phyloP scores from a whole-genome alignment of 768 basidiomycete species.

The Boletus tylopilopsis region DNA sequence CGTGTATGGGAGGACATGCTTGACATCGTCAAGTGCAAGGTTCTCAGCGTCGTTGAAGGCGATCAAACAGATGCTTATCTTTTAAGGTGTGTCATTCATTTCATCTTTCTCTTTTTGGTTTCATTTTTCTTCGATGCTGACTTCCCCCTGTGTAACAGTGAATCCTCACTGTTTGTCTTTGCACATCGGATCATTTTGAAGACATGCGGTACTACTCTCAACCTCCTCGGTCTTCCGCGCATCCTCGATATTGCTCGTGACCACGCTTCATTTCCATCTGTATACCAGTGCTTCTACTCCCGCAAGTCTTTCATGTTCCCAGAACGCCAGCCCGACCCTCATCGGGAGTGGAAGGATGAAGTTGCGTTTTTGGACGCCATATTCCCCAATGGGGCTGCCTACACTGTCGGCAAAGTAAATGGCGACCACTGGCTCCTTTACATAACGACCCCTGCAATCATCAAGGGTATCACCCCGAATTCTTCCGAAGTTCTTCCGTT shows the following conservation, averaged over 20 bases:
- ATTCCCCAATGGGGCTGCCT: constrained; percentile 86
- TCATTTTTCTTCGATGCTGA: constrained; percentile 12
- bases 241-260: constrained; percentile 89
- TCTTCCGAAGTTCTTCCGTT: constrained; percentile 14
- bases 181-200: constrained; percentile 96
- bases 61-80: constrained; percentile 94
- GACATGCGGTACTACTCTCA: constrained; percentile 98
- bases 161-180: constrained; percentile 94
- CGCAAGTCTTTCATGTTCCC: constrained; percentile 99
- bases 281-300: constrained; percentile 95
- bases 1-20: constrained; percentile 96
- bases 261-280: constrained; percentile 60
- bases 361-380: constrained; percentile 88
- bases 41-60: constrained; percentile 86
- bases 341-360: constrained; percentile 91
- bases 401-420: constrained; percentile 96
- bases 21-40: constrained; percentile 93
- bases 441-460: constrained; percentile 61
- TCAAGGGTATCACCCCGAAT: constrained; percentile 21
- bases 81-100: constrained; percentile 67
- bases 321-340: constrained; percentile 89
- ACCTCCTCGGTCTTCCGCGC: constrained; percentile 89
- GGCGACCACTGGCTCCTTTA: constrained; percentile 99
- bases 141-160: constrained; percentile 48
- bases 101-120: background rate